These are phyloP conservation scores for Ceratobasidium sp. DNA, from an alignment of 1,284 basidiomycete species.

Conservation along the genomic window DNA sequence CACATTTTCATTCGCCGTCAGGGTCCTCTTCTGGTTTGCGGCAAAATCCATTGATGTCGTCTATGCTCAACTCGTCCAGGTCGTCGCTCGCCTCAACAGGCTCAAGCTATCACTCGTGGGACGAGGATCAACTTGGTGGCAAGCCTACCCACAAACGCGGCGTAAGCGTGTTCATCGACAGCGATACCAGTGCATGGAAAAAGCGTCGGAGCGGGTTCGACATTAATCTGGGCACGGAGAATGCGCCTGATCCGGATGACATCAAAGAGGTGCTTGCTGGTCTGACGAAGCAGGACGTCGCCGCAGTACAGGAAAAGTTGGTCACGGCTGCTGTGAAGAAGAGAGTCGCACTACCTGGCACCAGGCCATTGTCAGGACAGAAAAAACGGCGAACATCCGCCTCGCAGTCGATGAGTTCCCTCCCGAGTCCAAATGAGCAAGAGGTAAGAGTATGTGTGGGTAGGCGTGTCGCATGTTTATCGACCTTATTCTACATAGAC, in stretches of 20 bases:
- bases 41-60: constrained; percentile 66
- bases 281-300: constrained; percentile 70
- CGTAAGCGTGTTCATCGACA: constrained; percentile 38
- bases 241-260: constrained; percentile 43
- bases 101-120: constrained; percentile 82
- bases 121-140: constrained; percentile 52
- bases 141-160: constrained; percentile 34
- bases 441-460: constrained; percentile 21
- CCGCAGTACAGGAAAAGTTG: constrained; percentile 73
- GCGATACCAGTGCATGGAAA: constrained; percentile 22
- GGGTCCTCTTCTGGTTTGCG: constrained; percentile 58
- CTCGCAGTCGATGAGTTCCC: constrained; percentile 28
- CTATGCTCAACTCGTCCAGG: constrained; percentile 72
- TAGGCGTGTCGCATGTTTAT: background rate
- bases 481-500: background rate
- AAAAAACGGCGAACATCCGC: constrained; percentile 31
- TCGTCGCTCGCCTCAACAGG: constrained; percentile 77
- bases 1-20: constrained; percentile 48
- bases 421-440: constrained; percentile 31
- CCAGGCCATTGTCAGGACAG: constrained; percentile 31
- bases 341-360: constrained; percentile 51
- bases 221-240: constrained; percentile 9
- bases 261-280: constrained; percentile 65
- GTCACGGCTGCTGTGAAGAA: constrained; percentile 65
- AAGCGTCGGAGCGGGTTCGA: constrained; percentile 32